These are phyloP conservation scores for Trametes punicea DNA, from an alignment of 768 basidiomycete species.

Conservation along the genomic window DNA sequence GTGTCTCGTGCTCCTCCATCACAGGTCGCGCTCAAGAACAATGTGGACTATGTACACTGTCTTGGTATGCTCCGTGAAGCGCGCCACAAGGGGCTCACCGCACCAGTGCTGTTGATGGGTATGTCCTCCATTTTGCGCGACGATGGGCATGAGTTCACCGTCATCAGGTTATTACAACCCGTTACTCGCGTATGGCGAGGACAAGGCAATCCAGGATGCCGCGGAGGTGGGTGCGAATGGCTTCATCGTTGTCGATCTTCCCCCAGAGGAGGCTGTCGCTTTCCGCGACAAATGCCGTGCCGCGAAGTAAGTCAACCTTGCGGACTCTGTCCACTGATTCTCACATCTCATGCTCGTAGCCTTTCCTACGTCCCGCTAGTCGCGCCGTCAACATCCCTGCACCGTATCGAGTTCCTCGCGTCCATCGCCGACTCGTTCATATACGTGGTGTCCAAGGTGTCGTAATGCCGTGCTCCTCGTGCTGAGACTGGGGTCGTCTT, in stretches of 20 bases:
- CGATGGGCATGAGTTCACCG: not conserved
- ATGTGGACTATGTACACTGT: slow-evolving; percentile 72
- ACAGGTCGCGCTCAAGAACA: slow-evolving; percentile 81
- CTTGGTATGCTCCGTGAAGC: slow-evolving; percentile 77
- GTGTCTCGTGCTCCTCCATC: slow-evolving; percentile 8
- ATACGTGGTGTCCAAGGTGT: slow-evolving; percentile 94
- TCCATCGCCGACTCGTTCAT: slow-evolving; percentile 97
- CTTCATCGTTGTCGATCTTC: slow-evolving; percentile 96
- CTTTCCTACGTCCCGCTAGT: slow-evolving; percentile 94
- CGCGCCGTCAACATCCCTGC: slow-evolving; percentile 86
- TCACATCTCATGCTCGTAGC: slow-evolving; percentile 38
- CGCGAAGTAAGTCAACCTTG: slow-evolving; percentile 61
- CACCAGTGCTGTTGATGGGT: slow-evolving; percentile 96
- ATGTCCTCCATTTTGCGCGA: not conserved
- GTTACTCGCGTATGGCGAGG: slow-evolving; percentile 91
- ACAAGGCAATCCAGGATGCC: slow-evolving; percentile 89
- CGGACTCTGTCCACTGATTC: not conserved
- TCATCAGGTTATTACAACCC: slow-evolving; percentile 94
- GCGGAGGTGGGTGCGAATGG: slow-evolving; percentile 91
- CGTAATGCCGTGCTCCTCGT: not conserved
- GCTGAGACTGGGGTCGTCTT: not conserved
- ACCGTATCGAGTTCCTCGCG: slow-evolving; percentile 86
- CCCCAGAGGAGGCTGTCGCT: slow-evolving; percentile 90
- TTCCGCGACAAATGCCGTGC: slow-evolving; percentile 87
- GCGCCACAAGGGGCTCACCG: slow-evolving; percentile 73